A percentile compares a stretch with the other conserved stretches of the same genome.
These are phyloP conservation scores for Fusarium citri DNA, from an alignment of 2,329 filamentous ascomycete genomes.

Conservation along the genomic window DNA sequence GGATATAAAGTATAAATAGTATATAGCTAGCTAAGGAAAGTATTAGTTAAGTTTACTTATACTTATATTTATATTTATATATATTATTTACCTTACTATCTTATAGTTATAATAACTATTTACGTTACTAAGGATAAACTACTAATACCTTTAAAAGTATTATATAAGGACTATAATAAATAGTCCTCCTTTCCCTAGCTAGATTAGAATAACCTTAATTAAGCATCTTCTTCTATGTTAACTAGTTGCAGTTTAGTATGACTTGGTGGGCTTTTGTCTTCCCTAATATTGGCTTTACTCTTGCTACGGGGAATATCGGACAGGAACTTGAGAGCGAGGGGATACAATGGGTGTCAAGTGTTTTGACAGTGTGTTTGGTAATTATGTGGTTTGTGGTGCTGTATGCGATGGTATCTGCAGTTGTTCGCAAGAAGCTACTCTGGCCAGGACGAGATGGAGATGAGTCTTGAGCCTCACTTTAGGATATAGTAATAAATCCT, in stretches of 20 bases:
- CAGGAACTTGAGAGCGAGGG: slow-evolving; percentile 41
- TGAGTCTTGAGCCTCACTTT: neutral
- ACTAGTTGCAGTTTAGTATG: slow-evolving; percentile 43
- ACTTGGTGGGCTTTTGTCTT: slow-evolving; percentile 47
- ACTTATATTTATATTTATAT: too few species aligned
- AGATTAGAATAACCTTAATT: too few species aligned
- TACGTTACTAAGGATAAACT: too few species aligned
- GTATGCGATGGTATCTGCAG: slow-evolving; percentile 32
- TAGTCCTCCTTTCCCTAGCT: too few species aligned
- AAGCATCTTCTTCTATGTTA: too few species aligned
- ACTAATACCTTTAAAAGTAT: too few species aligned
- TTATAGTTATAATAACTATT: too few species aligned
- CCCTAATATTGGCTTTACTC: slow-evolving; percentile 45
- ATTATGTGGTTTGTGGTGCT: slow-evolving; percentile 44
- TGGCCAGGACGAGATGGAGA: slow-evolving; percentile 47
- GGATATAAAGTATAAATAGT: too few species aligned
- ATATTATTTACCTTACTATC: too few species aligned
- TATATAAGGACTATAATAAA: too few species aligned
- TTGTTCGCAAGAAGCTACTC: slow-evolving; percentile 40
- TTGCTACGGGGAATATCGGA: slow-evolving; percentile 43
- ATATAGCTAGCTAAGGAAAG: too few species aligned
- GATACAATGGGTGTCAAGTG: slow-evolving; percentile 43
- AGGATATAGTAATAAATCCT: neutral
- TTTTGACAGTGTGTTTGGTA: slow-evolving; percentile 38
- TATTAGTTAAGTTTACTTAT: too few species aligned